Percentiles rank a stretch among this genome's conserved stretches.
These are phyloP conservation scores for Microstroma glucosiphilum DNA, from an alignment of 1,284 basidiomycete species.

Conservation along the genomic window DNA sequence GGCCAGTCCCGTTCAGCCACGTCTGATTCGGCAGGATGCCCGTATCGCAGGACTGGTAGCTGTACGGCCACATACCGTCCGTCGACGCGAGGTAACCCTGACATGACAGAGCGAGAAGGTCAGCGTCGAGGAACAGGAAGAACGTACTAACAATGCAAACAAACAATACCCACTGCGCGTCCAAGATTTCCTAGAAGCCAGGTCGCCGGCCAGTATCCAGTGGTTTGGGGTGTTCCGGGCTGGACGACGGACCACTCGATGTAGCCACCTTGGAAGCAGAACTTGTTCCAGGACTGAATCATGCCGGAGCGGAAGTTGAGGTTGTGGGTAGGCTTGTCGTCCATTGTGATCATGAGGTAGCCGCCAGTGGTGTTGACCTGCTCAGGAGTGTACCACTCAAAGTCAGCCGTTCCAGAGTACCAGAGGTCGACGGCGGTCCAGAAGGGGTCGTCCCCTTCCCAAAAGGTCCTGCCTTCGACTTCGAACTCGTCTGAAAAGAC, in stretches of 20 bases:
- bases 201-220: slow-evolving; percentile 21
- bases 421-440: slow-evolving; percentile 40
- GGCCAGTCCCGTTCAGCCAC: slow-evolving; percentile 9
- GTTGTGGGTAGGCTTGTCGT: slow-evolving; percentile 28
- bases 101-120: background rate
- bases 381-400: slow-evolving; percentile 36
- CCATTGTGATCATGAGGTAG: slow-evolving; percentile 29
- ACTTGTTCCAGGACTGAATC: slow-evolving; percentile 46
- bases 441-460: slow-evolving; percentile 41
- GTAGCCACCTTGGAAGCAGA: slow-evolving; percentile 46
- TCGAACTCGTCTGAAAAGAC: slow-evolving; percentile 46
- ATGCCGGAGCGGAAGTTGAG: slow-evolving; percentile 46
- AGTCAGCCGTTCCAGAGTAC: slow-evolving; percentile 30
- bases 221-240: slow-evolving; percentile 13
- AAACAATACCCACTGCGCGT: background rate
- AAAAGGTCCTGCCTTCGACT: slow-evolving; percentile 38
- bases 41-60: slow-evolving; percentile 17
- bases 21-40: slow-evolving; percentile 23
- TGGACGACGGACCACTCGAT: slow-evolving; percentile 21
- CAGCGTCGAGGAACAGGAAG: background rate
- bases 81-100: slow-evolving; percentile 17
- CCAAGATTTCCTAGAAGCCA: slow-evolving; percentile 24
- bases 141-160: background rate
- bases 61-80: slow-evolving; percentile 23
- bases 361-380: slow-evolving; percentile 38